Conservation (phyloP, 164 flowering plant genomes). For the Dillenia suffruticosa region DNA sequence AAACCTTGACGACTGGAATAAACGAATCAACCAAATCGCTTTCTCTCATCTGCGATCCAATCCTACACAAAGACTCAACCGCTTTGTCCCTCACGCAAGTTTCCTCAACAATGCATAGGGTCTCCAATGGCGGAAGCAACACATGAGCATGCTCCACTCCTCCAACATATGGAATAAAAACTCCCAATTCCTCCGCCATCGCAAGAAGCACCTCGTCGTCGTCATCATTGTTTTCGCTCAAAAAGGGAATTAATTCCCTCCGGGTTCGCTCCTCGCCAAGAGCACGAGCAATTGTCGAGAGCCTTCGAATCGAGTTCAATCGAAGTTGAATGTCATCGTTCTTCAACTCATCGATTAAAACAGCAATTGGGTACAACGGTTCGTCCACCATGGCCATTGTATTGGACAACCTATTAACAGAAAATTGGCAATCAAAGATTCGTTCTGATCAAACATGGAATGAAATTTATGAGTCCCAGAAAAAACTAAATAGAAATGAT, state of each 20-base stretch:
- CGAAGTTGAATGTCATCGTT: constrained; percentile 95
- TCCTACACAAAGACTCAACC: constrained; percentile 88
- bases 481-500: background rate
- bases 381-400: constrained; percentile 82
- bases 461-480: background rate
- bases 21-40: constrained; percentile 80
- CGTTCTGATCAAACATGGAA: background rate
- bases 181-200: constrained; percentile 95
- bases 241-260: constrained; percentile 88
- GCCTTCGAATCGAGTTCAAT: constrained; percentile 82
- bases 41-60: constrained; percentile 93
- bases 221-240: constrained; percentile 95
- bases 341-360: constrained; percentile 85
- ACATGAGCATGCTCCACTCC: constrained; percentile 89
- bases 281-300: constrained; percentile 93
- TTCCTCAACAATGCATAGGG: constrained; percentile 90
- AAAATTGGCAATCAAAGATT: background rate
- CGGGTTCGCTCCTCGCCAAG: constrained; percentile 92
- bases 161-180: constrained; percentile 92
- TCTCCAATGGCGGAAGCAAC: constrained; percentile 80
- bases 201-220: constrained; percentile 98
- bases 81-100: constrained; percentile 97
- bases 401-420: constrained; percentile 11
- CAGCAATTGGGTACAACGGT: constrained; percentile 93
- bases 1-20: constrained; percentile 87